Base-by-base conservation (phyloP, 345 rosid species). In the Balakata baccata region DNA sequence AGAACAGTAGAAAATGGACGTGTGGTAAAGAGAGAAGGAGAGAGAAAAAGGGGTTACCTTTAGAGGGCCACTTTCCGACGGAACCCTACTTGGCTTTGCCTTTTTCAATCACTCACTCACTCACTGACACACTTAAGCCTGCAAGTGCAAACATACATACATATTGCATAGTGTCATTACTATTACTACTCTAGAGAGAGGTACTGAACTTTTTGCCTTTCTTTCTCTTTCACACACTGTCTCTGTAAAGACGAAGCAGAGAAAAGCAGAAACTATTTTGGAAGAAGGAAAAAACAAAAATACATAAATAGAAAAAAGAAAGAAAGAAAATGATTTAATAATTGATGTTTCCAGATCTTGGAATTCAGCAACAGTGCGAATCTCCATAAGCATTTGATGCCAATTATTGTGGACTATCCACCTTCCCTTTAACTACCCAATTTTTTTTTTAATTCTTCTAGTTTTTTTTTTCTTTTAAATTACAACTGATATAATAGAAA, bases 331-430 rank as follows among this genome's bases (percentile, higher is more conserved):
- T n/a, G 16, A 22, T 23, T 51, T 74, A 75, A 75, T 69, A 64
- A 74, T 73, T 11, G 79, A 79, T 61, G 75, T 78, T 66, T 81
- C 79, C 82, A 79, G 84, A 81, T 81, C 84, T 87, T 86, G 93
- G 87, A 87, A 83, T 87, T 89, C 82, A 81, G 83, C 67, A 86
- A 83, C 83, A 84, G 89, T 88, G 89, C 85, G 90, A 83, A 84
- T 88, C 94, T 89, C 93, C 70, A 81, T 83, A 77, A 78, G 93
- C 88, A 92, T 91, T 91, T 82, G 89, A 88, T 88, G 89, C 91
- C 85, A 80, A 85, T 83, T 78, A 78, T 83, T 75, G 84, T 77
- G 85, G 82, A 74, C 75, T 78, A 84, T 78, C 87, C 80, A 71
- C 82, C 86, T 79, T 74, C 66, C 67, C 72, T 73, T 81, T 74